A percentile compares a stretch with the other conserved stretches of the same genome.
Conservation (phyloP, 192 early-diverging fungal genomes). For the Coemansia sp. region DNA sequence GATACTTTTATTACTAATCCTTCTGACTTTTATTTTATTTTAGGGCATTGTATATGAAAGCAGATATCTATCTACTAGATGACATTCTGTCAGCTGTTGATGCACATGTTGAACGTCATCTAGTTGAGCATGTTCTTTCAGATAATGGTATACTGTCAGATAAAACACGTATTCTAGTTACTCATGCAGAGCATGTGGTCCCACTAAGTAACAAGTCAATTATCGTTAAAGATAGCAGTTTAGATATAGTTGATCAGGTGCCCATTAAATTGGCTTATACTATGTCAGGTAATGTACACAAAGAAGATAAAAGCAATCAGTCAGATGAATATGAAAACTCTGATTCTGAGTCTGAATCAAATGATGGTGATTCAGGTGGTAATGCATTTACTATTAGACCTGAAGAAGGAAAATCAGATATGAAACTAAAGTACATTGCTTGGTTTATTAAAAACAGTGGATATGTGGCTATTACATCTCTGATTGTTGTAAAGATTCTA, state of each 20-base stretch:
- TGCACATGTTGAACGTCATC: no score
- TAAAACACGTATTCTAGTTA: conserved; percentile 34
- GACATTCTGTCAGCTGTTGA: conserved; percentile 33
- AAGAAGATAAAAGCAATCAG: no score
- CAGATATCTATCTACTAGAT: conserved; percentile 51
- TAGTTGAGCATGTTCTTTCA: no score
- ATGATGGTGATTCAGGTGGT: neutral
- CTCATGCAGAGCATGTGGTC: no score
- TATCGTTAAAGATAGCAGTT: conserved; percentile 2
- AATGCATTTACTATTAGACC: no score
- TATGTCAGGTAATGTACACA: neutral
- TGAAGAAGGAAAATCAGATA: neutral
- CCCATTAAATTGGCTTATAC: neutral
- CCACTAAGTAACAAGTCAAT: conserved; percentile 25
- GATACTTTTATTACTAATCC: no score
- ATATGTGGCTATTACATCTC: neutral
- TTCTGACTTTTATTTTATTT: neutral
- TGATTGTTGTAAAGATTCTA: neutral
- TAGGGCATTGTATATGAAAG: conserved; percentile 58
- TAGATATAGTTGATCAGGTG: neutral
- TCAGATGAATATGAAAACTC: no score
- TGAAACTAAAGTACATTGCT: neutral
- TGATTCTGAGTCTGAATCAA: no score
- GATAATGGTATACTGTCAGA: conserved; percentile 15
- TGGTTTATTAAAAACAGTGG: neutral